These are phyloP conservation scores for Striga asiatica DNA, from an alignment of 257 asterid species.

Conservation along the genomic window DNA sequence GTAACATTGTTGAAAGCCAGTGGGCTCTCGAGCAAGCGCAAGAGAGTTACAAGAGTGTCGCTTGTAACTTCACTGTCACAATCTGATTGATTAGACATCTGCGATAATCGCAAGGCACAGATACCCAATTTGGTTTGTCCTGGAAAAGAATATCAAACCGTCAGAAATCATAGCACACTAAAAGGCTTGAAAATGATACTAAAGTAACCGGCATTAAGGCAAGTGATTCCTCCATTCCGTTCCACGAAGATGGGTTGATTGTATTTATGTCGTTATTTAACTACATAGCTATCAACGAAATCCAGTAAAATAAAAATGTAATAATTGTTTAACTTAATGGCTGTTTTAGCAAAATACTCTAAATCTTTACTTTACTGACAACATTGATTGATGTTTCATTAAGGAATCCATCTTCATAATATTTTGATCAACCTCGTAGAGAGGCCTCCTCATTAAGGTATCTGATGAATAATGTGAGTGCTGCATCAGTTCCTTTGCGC, in stretches of 20 bases:
- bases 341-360: too few relatives aligned
- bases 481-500: conserved; percentile 69
- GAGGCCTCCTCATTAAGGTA: conserved; percentile 63
- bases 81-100: conserved; percentile 47
- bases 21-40: conserved; percentile 93
- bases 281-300: too few relatives aligned
- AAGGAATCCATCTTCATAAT: too few relatives aligned
- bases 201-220: conserved; percentile 4
- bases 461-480: conserved; percentile 54
- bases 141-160: conserved; percentile 21
- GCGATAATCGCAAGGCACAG: conserved; percentile 80
- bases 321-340: too few relatives aligned
- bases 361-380: too few relatives aligned
- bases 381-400: too few relatives aligned
- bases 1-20: conserved; percentile 69
- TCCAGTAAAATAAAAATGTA: too few relatives aligned
- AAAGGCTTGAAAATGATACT: not conserved
- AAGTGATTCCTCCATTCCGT: too few relatives aligned
- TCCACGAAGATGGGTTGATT: too few relatives aligned
- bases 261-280: too few relatives aligned
- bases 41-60: conserved; percentile 69
- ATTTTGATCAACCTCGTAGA: conserved; percentile 94
- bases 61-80: conserved; percentile 54
- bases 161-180: conserved; percentile 14
- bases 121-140: conserved; percentile 86